Base-by-base conservation (phyloP, 257 asterid species). In the Mitragyna speciosa region DNA sequence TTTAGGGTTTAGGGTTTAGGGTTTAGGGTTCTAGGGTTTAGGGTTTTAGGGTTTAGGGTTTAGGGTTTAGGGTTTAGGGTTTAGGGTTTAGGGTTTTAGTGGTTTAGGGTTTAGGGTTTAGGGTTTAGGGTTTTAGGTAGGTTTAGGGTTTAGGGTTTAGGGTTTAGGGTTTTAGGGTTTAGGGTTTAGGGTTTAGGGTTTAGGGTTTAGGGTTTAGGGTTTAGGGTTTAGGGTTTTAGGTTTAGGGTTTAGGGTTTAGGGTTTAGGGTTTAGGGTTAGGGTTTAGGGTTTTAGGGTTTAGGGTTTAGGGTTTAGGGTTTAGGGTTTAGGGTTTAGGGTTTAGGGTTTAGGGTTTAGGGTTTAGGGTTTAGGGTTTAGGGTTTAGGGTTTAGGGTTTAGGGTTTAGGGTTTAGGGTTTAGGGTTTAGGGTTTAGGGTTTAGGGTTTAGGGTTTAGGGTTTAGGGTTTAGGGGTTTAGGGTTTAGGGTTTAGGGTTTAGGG, bases 1-100 rank as follows among this genome's bases (percentile, higher is more conserved):
- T 65, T 77, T 77, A 64, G 81, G 81, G 81, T 77, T 77, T 64
- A 15, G 63, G 82, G 82, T 59, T 78, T 43, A 43, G 47, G 47
- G 47, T 78, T 26, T 39, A 51, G 15, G 58, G 19, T 5, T 51
- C 10, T 51, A 51, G 58, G 58, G 58, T 51, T 51, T 51, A 15
- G 76, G 75, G 75, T n/a, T 78, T 67, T 49, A 36, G 81, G 82
- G 76, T 78, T 76, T 76, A 76, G 79, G 79, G 79, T 76, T 76
- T 76, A 36, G 58, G 72, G 6, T 7, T 7, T 43, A 43, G 47
- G 47, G 47, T 43, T 43, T 43, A 43, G 79, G 19, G 58, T 72
- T 72, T 72, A 72, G 77, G 77, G 64, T 72, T 72, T 24, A 52
- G 77, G 77, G 58, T 5, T 59, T 28, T n/a, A n/a, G 81, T n/a